A percentile compares a stretch with the other conserved stretches of the same genome.
Evolutionary conservation across 495 filamentous ascomycete genomes (phyloP).

Genomic region (Penicillium ochrochloron): DNA sequence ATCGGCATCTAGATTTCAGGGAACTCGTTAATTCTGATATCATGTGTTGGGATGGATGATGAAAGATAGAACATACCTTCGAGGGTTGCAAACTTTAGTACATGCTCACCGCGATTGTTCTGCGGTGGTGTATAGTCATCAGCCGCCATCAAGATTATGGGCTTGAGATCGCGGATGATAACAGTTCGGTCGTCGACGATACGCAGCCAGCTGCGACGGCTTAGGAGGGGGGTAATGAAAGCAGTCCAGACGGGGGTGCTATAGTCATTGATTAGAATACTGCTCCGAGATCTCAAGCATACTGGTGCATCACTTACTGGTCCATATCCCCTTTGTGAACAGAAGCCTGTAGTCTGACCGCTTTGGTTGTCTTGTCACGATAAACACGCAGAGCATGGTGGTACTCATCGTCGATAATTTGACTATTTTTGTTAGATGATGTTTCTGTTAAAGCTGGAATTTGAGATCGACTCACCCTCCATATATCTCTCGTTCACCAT

Average conservation of each 20-base stretch:
- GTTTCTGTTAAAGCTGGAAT: neutral
- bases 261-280: neutral
- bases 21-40: neutral
- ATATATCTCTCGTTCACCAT: conserved; percentile 67
- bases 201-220: conserved; percentile 61
- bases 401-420: conserved; percentile 72
- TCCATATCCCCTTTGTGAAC: conserved; percentile 48
- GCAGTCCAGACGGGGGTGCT: conserved; percentile 75
- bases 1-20: conserved; percentile 40
- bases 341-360: conserved; percentile 61
- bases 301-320: conserved; percentile 33
- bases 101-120: conserved; percentile 40
- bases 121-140: conserved; percentile 53
- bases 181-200: conserved; percentile 55
- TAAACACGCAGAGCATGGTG: conserved; percentile 75
- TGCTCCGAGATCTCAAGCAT: neutral
- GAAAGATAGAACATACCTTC: conserved; percentile 32
- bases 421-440: conserved; percentile 43
- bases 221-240: conserved; percentile 67
- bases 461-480: conserved; percentile 59
- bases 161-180: conserved; percentile 63
- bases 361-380: conserved; percentile 64
- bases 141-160: conserved; percentile 62
- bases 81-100: conserved; percentile 42
- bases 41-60: neutral